These are phyloP conservation scores for Fistulinella prunicolor DNA, from an alignment of 768 basidiomycete species.

Conservation along the genomic window DNA sequence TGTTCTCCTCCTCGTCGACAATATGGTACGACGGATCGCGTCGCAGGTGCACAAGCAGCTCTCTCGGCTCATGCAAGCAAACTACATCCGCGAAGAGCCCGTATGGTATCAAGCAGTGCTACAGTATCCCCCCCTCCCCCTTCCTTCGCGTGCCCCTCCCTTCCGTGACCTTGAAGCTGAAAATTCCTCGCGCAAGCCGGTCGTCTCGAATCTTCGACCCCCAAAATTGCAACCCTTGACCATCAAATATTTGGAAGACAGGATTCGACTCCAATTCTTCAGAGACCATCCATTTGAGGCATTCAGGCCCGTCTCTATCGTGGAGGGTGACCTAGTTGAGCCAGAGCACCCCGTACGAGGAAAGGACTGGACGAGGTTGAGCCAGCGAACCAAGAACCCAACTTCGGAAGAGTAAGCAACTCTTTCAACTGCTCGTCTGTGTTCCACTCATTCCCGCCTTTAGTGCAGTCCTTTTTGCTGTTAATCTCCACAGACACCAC, in stretches of 20 bases:
- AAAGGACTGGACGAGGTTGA: slow-evolving; percentile 68
- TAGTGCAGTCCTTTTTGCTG: slow-evolving; percentile 79
- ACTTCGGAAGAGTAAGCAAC: slow-evolving; percentile 82
- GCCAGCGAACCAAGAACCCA: slow-evolving; percentile 81
- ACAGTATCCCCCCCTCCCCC: slow-evolving; percentile 81
- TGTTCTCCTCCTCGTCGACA: too few relatives aligned
- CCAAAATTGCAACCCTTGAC: slow-evolving; percentile 49
- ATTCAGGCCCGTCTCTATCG: slow-evolving; percentile 72
- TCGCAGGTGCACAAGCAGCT: slow-evolving; percentile 88
- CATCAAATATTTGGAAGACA: slow-evolving; percentile 81
- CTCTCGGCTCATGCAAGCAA: slow-evolving; percentile 70
- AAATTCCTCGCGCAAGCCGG: slow-evolving; percentile 17
- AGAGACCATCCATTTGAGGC: slow-evolving; percentile 96
- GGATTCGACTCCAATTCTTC: slow-evolving; percentile 88
- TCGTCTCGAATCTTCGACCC: slow-evolving; percentile 32
- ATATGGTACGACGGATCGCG: slow-evolving; percentile 80
- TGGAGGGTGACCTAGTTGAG: slow-evolving; percentile 64
- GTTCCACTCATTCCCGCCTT: slow-evolving; percentile 10
- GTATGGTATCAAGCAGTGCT: slow-evolving; percentile 85
- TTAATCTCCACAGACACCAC: slow-evolving; percentile 72
- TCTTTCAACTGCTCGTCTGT: background rate
- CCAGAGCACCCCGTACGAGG: slow-evolving; percentile 57
- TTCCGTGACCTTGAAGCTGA: slow-evolving; percentile 44
- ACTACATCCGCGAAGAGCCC: slow-evolving; percentile 62
- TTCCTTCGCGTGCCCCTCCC: slow-evolving; percentile 74